These are phyloP conservation scores for Suillus brevipes DNA, from an alignment of 768 basidiomycete genomes.

Conservation along the genomic window DNA sequence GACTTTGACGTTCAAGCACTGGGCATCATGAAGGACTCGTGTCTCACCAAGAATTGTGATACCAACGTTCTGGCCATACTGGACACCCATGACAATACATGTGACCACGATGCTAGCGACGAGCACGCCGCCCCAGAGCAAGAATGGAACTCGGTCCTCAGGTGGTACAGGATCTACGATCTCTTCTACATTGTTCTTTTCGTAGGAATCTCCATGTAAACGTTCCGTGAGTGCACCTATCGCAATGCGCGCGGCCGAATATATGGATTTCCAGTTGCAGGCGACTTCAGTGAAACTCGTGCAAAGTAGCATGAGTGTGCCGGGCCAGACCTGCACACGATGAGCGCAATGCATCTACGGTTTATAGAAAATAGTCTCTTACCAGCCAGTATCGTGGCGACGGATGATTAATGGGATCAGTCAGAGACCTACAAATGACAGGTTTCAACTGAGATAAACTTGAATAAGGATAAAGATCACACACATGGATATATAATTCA, in stretches of 20 bases:
- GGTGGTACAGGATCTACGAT: constrained; percentile 54
- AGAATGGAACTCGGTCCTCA: constrained; percentile 54
- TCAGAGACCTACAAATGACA: constrained; percentile 37
- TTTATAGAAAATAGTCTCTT: background rate
- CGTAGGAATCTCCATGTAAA: constrained; percentile 6
- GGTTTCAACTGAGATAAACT: background rate
- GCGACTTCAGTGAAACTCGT: constrained; percentile 35
- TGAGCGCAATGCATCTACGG: background rate
- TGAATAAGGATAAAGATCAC: background rate
- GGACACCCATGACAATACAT: constrained; percentile 52
- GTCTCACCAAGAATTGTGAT: constrained; percentile 25
- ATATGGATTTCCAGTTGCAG: constrained; percentile 26
- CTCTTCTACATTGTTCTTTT: constrained; percentile 30
- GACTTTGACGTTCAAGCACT: background rate
- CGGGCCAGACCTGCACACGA: constrained; percentile 24
- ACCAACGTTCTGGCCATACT: constrained; percentile 53
- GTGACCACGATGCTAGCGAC: constrained; percentile 47
- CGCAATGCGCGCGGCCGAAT: constrained; percentile 8
- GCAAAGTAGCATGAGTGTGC: constrained; percentile 52
- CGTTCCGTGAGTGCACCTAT: constrained; percentile 8
- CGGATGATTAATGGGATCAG: constrained; percentile 43
- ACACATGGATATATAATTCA: constrained; percentile 25
- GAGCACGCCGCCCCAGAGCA: constrained; percentile 58
- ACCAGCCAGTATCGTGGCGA: constrained; percentile 61
- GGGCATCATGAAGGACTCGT: background rate